Base-by-base conservation (phyloP, 78 protist species). In the Thecamonas trahens region DNA sequence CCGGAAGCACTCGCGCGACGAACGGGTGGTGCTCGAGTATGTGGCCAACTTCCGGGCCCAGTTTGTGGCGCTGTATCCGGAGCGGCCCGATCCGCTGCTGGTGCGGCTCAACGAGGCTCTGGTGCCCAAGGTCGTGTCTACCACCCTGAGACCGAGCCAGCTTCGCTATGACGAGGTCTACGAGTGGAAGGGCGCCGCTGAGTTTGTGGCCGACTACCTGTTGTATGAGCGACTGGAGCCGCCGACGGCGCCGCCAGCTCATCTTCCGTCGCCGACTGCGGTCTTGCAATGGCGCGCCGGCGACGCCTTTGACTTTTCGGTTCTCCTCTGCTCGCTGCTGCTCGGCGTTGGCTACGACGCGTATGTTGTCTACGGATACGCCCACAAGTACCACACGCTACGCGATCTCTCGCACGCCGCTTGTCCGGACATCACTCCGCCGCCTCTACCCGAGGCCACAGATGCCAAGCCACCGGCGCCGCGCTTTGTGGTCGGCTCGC, bases 311-410 rank as follows among this genome's bases (percentile, higher is more conserved):
- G 88, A 83, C 44, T 31, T 79, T 73, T 2, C 61, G 44, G 13
- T 60, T 20, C 66, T 88, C 9, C 73, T 88, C 15, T 28, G 73
- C 67, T 80, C 87, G 11, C 45, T 79, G 20, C 82, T 88, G 18
- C 20, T 70, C 40, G 93, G 93, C 31, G 72, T 71, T 3, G 93
- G 93, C 18, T 88, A 80, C 82, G 84, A 88, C 65, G 83, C 87
- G 31, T 83, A 80, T 37, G 74, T 64, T 6, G 89, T 80, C 29
- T 1, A 2, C 35, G 93, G 93, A 4, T 88, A 80, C 64, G 93
- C 93, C 5, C 20, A 45, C 3, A 14, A n/a, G n/a, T 64, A 15
- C 0, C 31, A 67, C 20, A 62, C 68, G 35, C 68, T 24, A 9
- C 8, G 3, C 26, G 53, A 62, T 17, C 57, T 20, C 37, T 8